These are phyloP conservation scores for Schizochytrium sp. DNA, from an alignment of 108 stramenopile species.

Conservation along the genomic window DNA sequence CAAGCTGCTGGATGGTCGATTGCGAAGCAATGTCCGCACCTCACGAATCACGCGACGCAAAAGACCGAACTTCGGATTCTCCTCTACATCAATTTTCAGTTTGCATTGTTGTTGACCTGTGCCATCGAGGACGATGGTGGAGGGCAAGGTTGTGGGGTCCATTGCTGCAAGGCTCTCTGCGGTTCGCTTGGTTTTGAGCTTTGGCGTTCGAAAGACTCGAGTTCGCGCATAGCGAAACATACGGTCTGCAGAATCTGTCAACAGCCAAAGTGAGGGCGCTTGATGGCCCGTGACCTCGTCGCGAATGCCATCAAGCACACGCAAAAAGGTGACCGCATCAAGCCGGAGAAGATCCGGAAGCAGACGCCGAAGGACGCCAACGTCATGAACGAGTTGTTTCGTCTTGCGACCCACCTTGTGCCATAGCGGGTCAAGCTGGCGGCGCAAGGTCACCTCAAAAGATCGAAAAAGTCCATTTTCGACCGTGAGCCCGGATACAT, in stretches of 20 bases:
- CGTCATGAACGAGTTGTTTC: slow-evolving; percentile 77
- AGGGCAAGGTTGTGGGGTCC: not conserved
- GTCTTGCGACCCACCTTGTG: slow-evolving; percentile 70
- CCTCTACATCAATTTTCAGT: slow-evolving; percentile 66
- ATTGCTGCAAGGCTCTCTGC: not conserved
- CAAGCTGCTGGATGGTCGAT: slow-evolving; percentile 9
- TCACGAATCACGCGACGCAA: slow-evolving; percentile 70
- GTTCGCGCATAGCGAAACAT: slow-evolving; percentile 79
- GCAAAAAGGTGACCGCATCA: slow-evolving; percentile 83
- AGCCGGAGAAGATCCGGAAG: slow-evolving; percentile 80
- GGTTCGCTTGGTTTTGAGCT: not conserved
- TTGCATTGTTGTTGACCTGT: not conserved
- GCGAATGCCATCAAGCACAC: slow-evolving; percentile 62
- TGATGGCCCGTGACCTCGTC: slow-evolving; percentile 52
- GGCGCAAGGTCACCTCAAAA: slow-evolving; percentile 68
- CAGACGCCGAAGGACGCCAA: slow-evolving; percentile 70
- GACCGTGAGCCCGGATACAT: slow-evolving; percentile 56
- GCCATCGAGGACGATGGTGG: not conserved
- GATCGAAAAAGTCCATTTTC: slow-evolving; percentile 76
- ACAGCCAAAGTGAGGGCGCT: slow-evolving; percentile 73
- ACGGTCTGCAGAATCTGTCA: slow-evolving; percentile 70
- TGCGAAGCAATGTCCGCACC: slow-evolving; percentile 50
- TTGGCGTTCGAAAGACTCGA: slow-evolving; percentile 25
- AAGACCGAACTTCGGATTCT: slow-evolving; percentile 83
- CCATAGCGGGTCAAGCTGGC: slow-evolving; percentile 91